These are phyloP conservation scores for Globisporangium abappressorium DNA, from an alignment of 352 stramenopile genomes.

Conservation along the genomic window DNA sequence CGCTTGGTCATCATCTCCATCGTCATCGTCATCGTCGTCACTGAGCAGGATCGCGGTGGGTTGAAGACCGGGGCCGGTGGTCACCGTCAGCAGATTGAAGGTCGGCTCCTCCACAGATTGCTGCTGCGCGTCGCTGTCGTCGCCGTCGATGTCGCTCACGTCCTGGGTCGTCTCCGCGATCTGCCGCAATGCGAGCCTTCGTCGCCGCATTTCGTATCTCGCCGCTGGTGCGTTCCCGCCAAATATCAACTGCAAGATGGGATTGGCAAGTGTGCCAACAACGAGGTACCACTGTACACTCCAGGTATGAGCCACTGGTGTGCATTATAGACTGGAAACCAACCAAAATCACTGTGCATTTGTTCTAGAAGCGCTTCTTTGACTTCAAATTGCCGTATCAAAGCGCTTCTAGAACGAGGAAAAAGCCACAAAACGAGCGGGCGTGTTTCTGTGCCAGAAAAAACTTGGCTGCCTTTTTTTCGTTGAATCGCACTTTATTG, in stretches of 20 bases:
- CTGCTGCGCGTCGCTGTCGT: conserved; percentile 8
- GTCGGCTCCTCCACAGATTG: conserved; percentile 13
- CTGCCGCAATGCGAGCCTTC: conserved; percentile 25
- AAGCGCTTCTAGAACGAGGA: not conserved
- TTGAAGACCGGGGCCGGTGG: not conserved
- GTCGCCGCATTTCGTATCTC: conserved; percentile 17
- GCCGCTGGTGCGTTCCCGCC: not conserved
- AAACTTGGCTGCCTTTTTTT: not conserved
- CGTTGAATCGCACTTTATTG: conserved; percentile 2
- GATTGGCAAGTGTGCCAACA: not conserved
- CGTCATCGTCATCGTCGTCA: not conserved
- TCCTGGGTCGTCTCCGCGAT: conserved; percentile 20
- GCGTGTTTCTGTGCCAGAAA: not conserved
- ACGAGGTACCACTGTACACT: not conserved
- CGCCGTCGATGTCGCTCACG: conserved; percentile 22
- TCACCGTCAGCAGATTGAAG: conserved; percentile 17
- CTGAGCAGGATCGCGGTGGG: conserved; percentile 1
- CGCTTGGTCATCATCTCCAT: not conserved
- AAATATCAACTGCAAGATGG: not conserved
- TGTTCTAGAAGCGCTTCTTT: not conserved
- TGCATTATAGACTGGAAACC: not conserved
- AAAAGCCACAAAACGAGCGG: not conserved
- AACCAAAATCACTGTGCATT: not conserved
- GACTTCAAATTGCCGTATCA: not conserved
- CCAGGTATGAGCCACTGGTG: not conserved